Evolutionary conservation across 768 basidiomycete species (phyloP).

Genomic region (Botryobasidium botryosum): DNA sequence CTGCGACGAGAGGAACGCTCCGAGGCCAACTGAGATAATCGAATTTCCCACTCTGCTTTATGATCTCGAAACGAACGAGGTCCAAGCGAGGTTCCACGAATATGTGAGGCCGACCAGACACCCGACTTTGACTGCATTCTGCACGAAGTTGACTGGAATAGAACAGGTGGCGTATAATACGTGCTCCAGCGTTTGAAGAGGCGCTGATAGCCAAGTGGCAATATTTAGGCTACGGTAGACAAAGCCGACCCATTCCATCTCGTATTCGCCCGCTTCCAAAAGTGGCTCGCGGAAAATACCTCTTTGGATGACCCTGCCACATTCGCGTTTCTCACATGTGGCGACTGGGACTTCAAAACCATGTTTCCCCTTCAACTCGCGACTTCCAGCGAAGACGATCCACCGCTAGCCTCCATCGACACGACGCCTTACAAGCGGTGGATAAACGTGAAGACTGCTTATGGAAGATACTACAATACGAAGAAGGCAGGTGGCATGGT

Average conservation of each 20-base stretch:
- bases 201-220: not conserved
- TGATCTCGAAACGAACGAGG: too few species aligned
- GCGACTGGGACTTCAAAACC: slow-evolving; percentile 8
- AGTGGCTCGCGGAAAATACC: not conserved
- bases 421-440: not conserved
- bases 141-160: slow-evolving; percentile 10
- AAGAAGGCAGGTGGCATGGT: slow-evolving; percentile 1
- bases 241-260: slow-evolving; percentile 4
- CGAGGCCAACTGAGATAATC: too few species aligned
- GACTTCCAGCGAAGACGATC: not conserved
- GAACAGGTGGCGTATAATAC: not conserved
- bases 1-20: too few species aligned
- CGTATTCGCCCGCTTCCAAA: slow-evolving; percentile 6
- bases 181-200: not conserved
- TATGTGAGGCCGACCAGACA: slow-evolving; percentile 5
- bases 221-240: slow-evolving; percentile 8
- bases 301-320: slow-evolving; percentile 1
- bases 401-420: not conserved
- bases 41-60: too few species aligned
- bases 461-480: not conserved
- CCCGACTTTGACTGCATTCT: slow-evolving; percentile 9
- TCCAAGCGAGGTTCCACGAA: slow-evolving; percentile 6
- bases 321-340: slow-evolving; percentile 10
- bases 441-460: slow-evolving; percentile 8
- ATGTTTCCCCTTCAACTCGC: slow-evolving; percentile 8